phyloP scores from a whole-genome alignment of 768 basidiomycete genomes.

The Gymnopilus dilepis region DNA sequence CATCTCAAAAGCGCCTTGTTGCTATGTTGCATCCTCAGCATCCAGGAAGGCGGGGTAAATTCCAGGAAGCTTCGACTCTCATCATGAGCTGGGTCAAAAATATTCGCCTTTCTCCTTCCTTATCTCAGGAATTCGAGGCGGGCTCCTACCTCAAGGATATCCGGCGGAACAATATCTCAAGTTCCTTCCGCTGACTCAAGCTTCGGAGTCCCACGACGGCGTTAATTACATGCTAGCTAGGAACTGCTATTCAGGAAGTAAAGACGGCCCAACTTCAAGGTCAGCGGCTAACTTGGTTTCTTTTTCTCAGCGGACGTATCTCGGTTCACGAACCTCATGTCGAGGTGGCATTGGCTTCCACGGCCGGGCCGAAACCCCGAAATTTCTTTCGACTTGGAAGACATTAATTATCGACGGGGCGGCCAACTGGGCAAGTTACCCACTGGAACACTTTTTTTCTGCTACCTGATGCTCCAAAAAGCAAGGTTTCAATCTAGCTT shows the following conservation, averaged over 20 bases:
- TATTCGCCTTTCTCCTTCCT: too few relatives aligned
- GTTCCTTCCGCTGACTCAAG: conserved; percentile 6
- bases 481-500: background rate
- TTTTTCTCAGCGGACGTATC: conserved; percentile 10
- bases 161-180: background rate
- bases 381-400: background rate
- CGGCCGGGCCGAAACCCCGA: background rate
- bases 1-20: too few relatives aligned
- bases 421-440: conserved; percentile 4
- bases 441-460: background rate
- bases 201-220: background rate
- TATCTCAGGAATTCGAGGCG: too few relatives aligned
- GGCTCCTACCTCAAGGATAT: background rate
- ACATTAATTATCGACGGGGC: conserved; percentile 1
- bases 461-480: background rate
- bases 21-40: too few relatives aligned
- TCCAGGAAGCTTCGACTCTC: too few relatives aligned
- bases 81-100: too few relatives aligned
- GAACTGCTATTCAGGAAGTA: background rate
- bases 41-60: too few relatives aligned
- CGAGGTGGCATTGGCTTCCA: background rate
- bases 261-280: background rate
- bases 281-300: conserved; percentile 4
- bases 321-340: background rate
- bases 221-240: background rate